Percentiles rank a stretch among this genome's conserved stretches.
These are phyloP conservation scores for Geotrichum aggregatum DNA, from an alignment of 1,139 yeast species.

Conservation along the genomic window DNA sequence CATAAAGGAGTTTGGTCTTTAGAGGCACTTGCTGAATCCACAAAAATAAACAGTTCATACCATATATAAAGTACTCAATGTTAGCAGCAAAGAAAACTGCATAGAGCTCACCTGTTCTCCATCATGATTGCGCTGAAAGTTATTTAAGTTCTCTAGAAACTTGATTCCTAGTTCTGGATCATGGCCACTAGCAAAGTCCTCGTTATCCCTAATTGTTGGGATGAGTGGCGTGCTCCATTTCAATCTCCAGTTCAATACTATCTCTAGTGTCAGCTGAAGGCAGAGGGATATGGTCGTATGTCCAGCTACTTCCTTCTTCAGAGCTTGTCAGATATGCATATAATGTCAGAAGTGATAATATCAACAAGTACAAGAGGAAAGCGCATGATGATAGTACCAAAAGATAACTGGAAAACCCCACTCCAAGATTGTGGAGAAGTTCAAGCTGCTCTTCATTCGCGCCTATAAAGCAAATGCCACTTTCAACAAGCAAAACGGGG, in stretches of 20 bases:
- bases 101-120: no score
- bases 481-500: conserved; percentile 68
- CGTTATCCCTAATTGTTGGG: background rate
- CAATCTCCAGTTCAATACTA: conserved; percentile 17
- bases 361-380: conserved; percentile 65
- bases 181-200: no score
- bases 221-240: conserved; percentile 5
- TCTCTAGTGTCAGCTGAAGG: conserved; percentile 5
- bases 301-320: conserved; percentile 12
- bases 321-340: conserved; percentile 37
- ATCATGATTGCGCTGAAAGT: no score
- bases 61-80: no score
- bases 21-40: no score
- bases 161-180: no score
- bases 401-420: conserved; percentile 81
- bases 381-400: conserved; percentile 70
- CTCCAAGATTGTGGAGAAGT: conserved; percentile 65
- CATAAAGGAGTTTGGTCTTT: no score
- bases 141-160: no score
- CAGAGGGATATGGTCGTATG: conserved; percentile 19
- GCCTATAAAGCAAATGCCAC: conserved; percentile 83
- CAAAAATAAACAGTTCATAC: no score
- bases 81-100: no score
- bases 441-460: conserved; percentile 86
- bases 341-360: conserved; percentile 52